These are phyloP conservation scores for Saitozyma sp. DNA, from an alignment of 768 basidiomycete species.

Conservation along the genomic window DNA sequence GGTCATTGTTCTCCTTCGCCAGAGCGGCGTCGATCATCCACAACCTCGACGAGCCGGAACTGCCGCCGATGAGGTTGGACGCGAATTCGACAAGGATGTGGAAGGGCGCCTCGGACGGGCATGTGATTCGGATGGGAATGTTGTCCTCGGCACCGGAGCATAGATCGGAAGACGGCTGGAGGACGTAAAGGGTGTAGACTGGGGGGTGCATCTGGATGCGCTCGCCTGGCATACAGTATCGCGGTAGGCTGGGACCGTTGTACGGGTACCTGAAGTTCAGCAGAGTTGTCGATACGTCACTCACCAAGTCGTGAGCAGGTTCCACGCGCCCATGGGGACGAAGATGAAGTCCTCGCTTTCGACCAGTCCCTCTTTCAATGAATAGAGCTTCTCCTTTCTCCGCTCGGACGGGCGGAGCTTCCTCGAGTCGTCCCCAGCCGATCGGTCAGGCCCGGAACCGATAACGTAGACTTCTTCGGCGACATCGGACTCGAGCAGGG, in stretches of 20 bases:
- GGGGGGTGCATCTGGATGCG: constrained; percentile 33
- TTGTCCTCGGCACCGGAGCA: constrained; percentile 2
- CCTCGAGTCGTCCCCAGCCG: constrained; percentile 9
- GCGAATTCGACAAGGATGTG: constrained; percentile 26
- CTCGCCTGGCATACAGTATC: constrained; percentile 24
- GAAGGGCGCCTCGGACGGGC: constrained; percentile 31
- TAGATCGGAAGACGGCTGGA: constrained; percentile 8
- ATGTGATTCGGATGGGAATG: constrained; percentile 22
- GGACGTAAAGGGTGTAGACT: constrained; percentile 30
- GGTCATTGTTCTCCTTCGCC: constrained; percentile 14
- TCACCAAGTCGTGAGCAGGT: constrained; percentile 67
- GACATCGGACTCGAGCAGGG: constrained; percentile 4
- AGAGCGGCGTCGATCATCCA: constrained; percentile 16
- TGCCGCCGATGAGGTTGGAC: constrained; percentile 11
- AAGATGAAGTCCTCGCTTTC: constrained; percentile 72
- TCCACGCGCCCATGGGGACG: constrained; percentile 73
- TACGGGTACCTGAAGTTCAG: constrained; percentile 64
- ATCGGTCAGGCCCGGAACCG: constrained; percentile 50
- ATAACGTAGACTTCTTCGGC: constrained; percentile 13
- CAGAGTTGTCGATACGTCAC: constrained; percentile 37
- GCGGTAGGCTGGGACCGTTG: constrained; percentile 29
- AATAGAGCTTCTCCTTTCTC: constrained; percentile 58
- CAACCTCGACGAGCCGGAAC: constrained; percentile 3
- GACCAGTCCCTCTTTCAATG: constrained; percentile 54
- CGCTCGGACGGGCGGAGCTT: constrained; percentile 3